Evolutionary conservation across 2,329 filamentous ascomycete genomes (phyloP), one percentile per base, ranked within the genome.

Genomic region (Chrysosporium keratinophilum): DNA sequence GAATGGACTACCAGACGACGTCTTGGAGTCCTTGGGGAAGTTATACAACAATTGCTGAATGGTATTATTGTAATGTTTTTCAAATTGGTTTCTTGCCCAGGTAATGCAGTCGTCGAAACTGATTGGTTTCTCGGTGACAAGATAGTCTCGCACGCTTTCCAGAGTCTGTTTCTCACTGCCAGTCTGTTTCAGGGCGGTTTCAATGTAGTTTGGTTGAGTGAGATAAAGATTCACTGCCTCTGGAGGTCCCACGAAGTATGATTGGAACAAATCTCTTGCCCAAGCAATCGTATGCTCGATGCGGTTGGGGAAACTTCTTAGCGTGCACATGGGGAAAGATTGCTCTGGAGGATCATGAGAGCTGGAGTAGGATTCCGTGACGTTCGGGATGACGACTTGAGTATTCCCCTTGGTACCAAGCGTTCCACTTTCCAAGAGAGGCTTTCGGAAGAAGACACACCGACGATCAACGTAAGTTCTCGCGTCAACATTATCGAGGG

Each of bases 221-320:
- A 98, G 77, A 69, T 98, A 96, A 55, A 95, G 77, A 69, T 98
- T 98, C 66, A 93, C 91, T 35, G 89, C 87, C 71, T 97, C 89
- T 0, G 93, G 87, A 33, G 89, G 89, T 62, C 91, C 93, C 62
- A 95, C 89, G 64, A 97, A 98, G 61, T 85, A 88, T 28, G 84
- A 85, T 73, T 97, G 89, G 72, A 98, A 98, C 60, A 95, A 80
- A 69, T 97, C 93, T 64, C 94, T 88, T 39, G 90, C 85, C 93
- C 93, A 98, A 2, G 93, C 93, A 68, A 98, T 98, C 0, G 93
- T 97, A 71, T 98, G 93, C 73, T 98, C 90, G 64, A 98, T 98
- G 64, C 85, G 85, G 77, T 98, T 98, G 56, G 93, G 93, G 77
- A 98, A 98, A 71, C 90, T 96, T 66, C 88, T 83, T 58, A 98